Conservation (phyloP, 2,329 filamentous ascomycete genomes). For the Clonostachys rhizophaga region DNA sequence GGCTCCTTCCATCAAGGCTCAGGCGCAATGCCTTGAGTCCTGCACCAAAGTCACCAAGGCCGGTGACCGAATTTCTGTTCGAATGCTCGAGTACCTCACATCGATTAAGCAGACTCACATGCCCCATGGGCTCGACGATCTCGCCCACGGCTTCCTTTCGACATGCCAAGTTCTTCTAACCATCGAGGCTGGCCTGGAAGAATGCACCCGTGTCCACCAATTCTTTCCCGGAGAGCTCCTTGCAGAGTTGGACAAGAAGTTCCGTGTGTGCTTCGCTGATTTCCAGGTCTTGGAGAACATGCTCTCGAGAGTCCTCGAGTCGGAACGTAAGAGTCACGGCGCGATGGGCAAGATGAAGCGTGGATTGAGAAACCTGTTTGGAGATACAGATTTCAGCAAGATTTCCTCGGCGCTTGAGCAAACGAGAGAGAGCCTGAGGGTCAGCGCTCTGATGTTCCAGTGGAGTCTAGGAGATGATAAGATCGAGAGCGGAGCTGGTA, state of each 20-base stretch:
- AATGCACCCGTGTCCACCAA: conserved; percentile 43
- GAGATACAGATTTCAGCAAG: conserved; percentile 56
- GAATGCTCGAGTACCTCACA: conserved; percentile 59
- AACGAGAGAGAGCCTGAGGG: conserved; percentile 56
- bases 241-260: conserved; percentile 60
- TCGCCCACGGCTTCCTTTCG: conserved; percentile 64
- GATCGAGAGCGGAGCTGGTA: conserved; percentile 56
- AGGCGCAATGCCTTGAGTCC: conserved; percentile 29
- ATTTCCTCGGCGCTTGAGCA: conserved; percentile 51
- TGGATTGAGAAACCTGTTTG: conserved; percentile 60
- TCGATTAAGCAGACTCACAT: conserved; percentile 42
- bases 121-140: conserved; percentile 49
- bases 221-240: conserved; percentile 56
- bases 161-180: conserved; percentile 62
- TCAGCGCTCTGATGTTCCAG: conserved; percentile 61
- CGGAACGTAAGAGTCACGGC: conserved; percentile 49
- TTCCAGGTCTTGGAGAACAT: conserved; percentile 61
- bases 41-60: conserved; percentile 55
- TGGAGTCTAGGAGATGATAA: conserved; percentile 58
- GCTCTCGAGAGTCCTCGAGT: conserved; percentile 55
- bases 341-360: conserved; percentile 55
- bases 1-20: conserved; percentile 15
- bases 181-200: conserved; percentile 62
- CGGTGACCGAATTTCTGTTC: conserved; percentile 60
- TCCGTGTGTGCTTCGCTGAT: conserved; percentile 55